These are phyloP conservation scores for Penicillium nucicola DNA, from an alignment of 495 filamentous ascomycete species.

Conservation along the genomic window DNA sequence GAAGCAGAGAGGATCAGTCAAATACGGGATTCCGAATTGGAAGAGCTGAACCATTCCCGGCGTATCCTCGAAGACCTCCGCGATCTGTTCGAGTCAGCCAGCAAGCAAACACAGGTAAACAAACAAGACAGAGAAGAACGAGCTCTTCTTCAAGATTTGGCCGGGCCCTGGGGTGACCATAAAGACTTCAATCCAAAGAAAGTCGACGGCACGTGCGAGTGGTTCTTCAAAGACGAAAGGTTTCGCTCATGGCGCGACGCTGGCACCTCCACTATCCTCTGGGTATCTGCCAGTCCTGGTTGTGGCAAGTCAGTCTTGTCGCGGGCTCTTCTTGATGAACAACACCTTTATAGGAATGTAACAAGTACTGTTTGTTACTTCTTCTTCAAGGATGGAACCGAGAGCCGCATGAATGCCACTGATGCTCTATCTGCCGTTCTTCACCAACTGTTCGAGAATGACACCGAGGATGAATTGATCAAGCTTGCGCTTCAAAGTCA, in stretches of 20 bases:
- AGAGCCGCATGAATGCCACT: constrained; percentile 8
- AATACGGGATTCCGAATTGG: neutral
- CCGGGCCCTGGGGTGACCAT: constrained; percentile 26
- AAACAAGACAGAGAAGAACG: constrained; percentile 7
- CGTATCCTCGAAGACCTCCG: neutral
- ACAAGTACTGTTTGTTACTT: constrained; percentile 33
- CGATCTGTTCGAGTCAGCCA: neutral
- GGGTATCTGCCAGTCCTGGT: constrained; percentile 39
- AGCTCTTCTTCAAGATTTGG: neutral
- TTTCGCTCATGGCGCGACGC: constrained; percentile 29
- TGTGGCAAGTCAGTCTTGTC: constrained; percentile 44
- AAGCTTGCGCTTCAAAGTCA: neutral
- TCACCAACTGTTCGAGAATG: constrained; percentile 30
- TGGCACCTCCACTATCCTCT: constrained; percentile 28
- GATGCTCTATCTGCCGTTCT: constrained; percentile 32
- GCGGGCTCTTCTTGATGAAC: constrained; percentile 27
- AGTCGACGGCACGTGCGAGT: constrained; percentile 32
- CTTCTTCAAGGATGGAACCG: constrained; percentile 38
- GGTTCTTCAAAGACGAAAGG: constrained; percentile 28
- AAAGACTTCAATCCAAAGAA: constrained; percentile 16
- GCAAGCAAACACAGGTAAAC: no score
- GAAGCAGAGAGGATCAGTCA: neutral
- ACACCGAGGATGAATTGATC: neutral
- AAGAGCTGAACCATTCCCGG: neutral
- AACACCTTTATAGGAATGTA: constrained; percentile 8